phyloP scores from a whole-genome alignment of 2,329 filamentous ascomycete species.

The Exutisphaerella laricina region DNA sequence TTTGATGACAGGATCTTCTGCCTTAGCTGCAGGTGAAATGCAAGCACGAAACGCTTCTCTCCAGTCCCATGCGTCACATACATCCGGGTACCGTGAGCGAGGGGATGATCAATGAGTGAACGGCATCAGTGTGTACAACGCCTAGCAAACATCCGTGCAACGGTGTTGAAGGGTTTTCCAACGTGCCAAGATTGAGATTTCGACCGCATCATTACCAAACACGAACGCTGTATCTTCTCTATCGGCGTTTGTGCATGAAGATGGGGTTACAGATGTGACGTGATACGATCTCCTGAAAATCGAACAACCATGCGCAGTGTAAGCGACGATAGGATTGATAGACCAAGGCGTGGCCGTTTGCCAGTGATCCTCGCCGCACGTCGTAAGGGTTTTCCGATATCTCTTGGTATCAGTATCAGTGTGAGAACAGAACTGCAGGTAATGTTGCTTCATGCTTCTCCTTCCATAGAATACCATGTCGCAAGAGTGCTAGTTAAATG shows the following conservation, averaged over 20 bases:
- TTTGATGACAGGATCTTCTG: constrained; percentile 7
- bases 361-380: no score
- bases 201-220: constrained; percentile 60
- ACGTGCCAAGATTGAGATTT: constrained; percentile 56
- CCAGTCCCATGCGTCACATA: not conserved
- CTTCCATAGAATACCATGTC: no score
- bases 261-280: constrained; percentile 48
- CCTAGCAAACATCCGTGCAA: constrained; percentile 52
- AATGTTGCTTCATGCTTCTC: no score
- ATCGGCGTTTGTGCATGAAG: constrained; percentile 60
- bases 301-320: not conserved
- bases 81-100: not conserved
- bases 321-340: no score
- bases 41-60: constrained; percentile 18
- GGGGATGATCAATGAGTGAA: constrained; percentile 13
- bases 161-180: constrained; percentile 59
- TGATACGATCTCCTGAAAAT: not conserved
- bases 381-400: no score
- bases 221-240: constrained; percentile 46
- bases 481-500: no score
- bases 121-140: constrained; percentile 70
- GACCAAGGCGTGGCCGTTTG: no score
- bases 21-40: constrained; percentile 20
- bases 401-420: no score
- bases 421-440: no score